Base-by-base conservation (phyloP, 106 monocot genomes). In the Apostasia shenzhenica region DNA sequence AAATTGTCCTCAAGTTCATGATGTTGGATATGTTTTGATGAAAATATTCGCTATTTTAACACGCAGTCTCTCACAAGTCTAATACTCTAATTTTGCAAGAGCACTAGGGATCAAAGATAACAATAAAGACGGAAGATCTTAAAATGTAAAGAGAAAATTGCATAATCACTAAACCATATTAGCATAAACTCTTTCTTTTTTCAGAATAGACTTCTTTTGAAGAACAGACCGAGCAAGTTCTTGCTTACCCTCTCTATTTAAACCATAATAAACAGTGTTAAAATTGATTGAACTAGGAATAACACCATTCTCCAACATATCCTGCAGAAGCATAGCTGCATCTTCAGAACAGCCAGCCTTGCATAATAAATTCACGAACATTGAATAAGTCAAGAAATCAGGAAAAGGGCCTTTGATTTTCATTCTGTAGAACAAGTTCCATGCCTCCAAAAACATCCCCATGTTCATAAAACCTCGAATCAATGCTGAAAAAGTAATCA, bases 211-310 rank as follows among this genome's bases (percentile, higher is more conserved):
- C 70, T 97, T 97, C 59, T 66, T 75, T 72, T 72, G 75, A 10
- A 95, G 76, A 48, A 95, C 86, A 64, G 61, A 63, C 4, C 65
- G 70, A 79, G 86, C 95, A 50, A 92, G 67, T 61, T 86, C 77
- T 55, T 79, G 55, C 66, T 89, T 97, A 0, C 95, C 86, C 71
- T 97, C 95, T 77, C 84, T 81, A 69, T 97, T 97, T 46, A 97
- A 60, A 39, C 92, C 95, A 76, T 74, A 66, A 55, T 82, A 81
- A 26, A 97, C 84, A 11, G 84, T 86, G 51, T 74, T 73, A 69
- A 97, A 89, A 67, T 97, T 92, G 10, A 97, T 54, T 14, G 91
- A 63, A 66, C 91, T 91, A 2, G 95, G 92, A 12, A 81, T 69
- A 61, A 97, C 82, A 3, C 82, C 79, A 14, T 26, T 70, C 14